These are phyloP conservation scores for Micractinium conductrix DNA, from an alignment of 139 green algal species.

Conservation along the genomic window DNA sequence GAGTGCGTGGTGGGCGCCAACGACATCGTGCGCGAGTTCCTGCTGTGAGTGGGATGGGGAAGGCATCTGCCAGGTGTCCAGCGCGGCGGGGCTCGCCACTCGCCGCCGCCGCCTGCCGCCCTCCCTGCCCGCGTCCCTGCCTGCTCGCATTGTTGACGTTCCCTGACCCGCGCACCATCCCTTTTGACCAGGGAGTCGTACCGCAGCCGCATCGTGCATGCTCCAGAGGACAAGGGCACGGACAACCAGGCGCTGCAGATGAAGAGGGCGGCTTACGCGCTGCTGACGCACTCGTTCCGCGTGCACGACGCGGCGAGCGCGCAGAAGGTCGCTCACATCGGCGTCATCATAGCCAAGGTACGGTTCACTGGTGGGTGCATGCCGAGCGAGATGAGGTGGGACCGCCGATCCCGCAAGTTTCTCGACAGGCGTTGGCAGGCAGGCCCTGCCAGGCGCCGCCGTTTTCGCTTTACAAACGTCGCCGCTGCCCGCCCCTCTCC, in stretches of 20 bases:
- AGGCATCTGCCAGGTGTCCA: no score
- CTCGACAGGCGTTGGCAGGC: no score
- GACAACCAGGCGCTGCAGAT: conserved; percentile 20
- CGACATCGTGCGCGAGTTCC: conserved; percentile 24
- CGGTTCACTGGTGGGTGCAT: no score
- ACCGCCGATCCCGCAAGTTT: no score
- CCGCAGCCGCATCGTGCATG: background rate
- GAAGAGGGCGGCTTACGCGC: conserved; percentile 15
- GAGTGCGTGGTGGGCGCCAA: conserved; percentile 12
- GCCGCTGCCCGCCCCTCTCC: no score
- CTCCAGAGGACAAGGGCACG: no score
- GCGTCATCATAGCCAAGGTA: no score
- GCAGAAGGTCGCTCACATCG: conserved; percentile 29
- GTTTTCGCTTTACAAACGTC: no score
- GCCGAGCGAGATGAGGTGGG: no score
- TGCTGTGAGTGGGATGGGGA: conserved; percentile 25
- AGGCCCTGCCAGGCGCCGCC: no score
- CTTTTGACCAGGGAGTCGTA: conserved; percentile 30
- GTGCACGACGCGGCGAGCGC: conserved; percentile 28
- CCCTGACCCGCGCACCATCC: background rate
- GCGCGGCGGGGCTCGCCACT: no score
- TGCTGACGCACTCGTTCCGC: conserved; percentile 19
- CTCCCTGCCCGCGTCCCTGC: background rate
- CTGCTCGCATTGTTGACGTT: no score
- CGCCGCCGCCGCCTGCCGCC: background rate